Base-by-base conservation (phyloP, 345 rosid species). In the Aquilaria sinensis region DNA sequence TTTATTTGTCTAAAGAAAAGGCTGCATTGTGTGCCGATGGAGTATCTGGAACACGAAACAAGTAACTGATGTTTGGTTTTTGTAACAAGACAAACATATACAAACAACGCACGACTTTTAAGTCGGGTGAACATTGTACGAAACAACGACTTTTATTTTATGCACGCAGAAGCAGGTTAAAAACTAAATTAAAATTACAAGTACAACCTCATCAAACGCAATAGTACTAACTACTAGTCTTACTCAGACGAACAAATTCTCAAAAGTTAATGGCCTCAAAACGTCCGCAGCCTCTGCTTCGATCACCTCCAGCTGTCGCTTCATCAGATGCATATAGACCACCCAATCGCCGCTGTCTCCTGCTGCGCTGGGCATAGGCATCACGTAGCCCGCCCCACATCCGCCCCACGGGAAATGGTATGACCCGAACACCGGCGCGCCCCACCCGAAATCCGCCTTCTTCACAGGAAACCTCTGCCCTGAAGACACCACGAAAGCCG, bases 361-460 rank as follows among this genome's bases (percentile, higher is more conserved):
- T 0, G 23, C 54, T 1, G 89, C 82, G 49, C 77, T 80, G 0
- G 81, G 89, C 87, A 83, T 80, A 0, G 92, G 87, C 89, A 86
- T 84, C 2, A 86, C 92, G 56, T 84, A 86, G 2, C 92, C 89
- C 1, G 84, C 68, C 0, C 49, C 50, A 0, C 82, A 82, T 3
- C 85, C 84, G 72, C 85, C 82, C 77, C 81, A 83, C 0, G 87
- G 89, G 56, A 86, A 81, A 70, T 86, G 85, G 58, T 81, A 86
- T 0, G 92, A 86, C 9, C 85, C 87, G 4, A 86, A 80, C 6
- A 43, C 12, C 1, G 92, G 86, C 52, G 32, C 43, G 0, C 83
- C 92, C 89, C 89, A 86, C n/a, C 89, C 89, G 47, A 84, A 87
- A 37, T 87, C 79, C 33, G 77, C 64, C 60, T 72, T 63, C 0